Percentiles rank a stretch among this genome's conserved stretches.
These are phyloP conservation scores for Chionographis japonica DNA, from an alignment of 106 monocot species.

Conservation along the genomic window DNA sequence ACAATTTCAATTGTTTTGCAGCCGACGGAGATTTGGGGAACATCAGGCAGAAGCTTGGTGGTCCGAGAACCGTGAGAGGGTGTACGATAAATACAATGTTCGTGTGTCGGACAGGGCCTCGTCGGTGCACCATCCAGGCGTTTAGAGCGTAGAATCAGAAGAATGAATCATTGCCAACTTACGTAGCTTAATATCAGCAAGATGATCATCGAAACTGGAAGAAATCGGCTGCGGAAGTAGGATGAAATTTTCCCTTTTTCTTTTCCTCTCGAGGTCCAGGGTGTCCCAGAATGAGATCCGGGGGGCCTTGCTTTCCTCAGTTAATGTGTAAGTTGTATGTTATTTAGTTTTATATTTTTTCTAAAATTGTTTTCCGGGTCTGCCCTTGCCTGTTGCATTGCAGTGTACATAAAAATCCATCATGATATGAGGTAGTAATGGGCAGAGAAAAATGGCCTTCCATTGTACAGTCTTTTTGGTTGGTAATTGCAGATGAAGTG, in stretches of 20 bases:
- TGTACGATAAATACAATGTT: constrained; percentile 81
- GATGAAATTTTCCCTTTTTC: background rate
- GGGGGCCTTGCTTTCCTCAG: too few relatives aligned
- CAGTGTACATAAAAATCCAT: constrained; percentile 1
- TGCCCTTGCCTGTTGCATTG: constrained; percentile 7
- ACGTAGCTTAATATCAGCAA: background rate
- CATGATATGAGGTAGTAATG: background rate
- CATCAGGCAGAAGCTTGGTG: constrained; percentile 95
- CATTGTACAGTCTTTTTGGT: background rate
- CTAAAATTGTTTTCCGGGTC: background rate
- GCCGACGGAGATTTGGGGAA: constrained; percentile 89
- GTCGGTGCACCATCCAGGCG: constrained; percentile 24
- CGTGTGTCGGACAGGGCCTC: constrained; percentile 58
- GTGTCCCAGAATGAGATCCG: background rate
- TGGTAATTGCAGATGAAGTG: background rate
- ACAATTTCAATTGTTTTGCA: constrained; percentile 7
- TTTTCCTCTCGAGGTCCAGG: background rate
- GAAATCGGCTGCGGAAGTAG: background rate
- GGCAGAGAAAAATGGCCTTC: background rate
- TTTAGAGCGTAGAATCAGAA: constrained; percentile 7
- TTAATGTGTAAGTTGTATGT: background rate
- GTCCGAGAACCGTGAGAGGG: constrained; percentile 75
- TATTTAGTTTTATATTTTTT: background rate
- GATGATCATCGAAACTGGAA: background rate
- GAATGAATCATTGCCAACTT: constrained; percentile 6